These are phyloP conservation scores for Inga leiocalycina DNA, from an alignment of 306 rosid species.

Conservation along the genomic window DNA sequence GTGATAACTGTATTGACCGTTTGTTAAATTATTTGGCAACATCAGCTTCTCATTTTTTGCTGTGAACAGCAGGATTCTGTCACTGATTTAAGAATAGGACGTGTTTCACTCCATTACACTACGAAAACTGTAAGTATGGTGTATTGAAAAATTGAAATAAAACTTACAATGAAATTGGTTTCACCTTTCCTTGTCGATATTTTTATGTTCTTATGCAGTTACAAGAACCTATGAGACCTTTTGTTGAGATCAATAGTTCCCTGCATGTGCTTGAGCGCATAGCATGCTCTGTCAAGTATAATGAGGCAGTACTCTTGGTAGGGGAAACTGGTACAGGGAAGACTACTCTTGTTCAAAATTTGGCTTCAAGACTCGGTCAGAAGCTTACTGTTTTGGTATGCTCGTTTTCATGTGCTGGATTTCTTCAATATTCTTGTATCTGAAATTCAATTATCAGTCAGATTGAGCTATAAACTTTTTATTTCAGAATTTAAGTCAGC, in stretches of 20 bases:
- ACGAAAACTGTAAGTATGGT: slow-evolving; percentile 57
- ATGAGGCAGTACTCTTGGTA: slow-evolving; percentile 92
- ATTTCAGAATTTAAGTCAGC: slow-evolving; percentile 92
- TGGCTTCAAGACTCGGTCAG: slow-evolving; percentile 85
- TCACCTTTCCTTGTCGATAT: slow-evolving; percentile 26
- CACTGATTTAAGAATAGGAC: slow-evolving; percentile 66
- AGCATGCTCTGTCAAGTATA: slow-evolving; percentile 81
- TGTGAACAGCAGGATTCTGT: slow-evolving; percentile 62
- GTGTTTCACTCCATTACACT: slow-evolving; percentile 57
- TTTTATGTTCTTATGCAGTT: slow-evolving; percentile 54
- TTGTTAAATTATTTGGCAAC: slow-evolving; percentile 15
- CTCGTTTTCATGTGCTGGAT: slow-evolving; percentile 25
- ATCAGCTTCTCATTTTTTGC: slow-evolving; percentile 41
- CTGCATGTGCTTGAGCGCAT: slow-evolving; percentile 75
- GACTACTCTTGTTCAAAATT: slow-evolving; percentile 91
- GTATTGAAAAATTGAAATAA: slow-evolving; percentile 11
- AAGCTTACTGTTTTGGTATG: slow-evolving; percentile 89
- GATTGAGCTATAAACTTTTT: slow-evolving; percentile 17
- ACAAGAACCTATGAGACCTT: slow-evolving; percentile 43
- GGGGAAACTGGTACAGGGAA: slow-evolving; percentile 99
- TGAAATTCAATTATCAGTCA: slow-evolving; percentile 1
- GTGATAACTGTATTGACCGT: slow-evolving; percentile 1
- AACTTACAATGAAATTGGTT: not conserved
- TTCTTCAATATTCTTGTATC: not conserved
- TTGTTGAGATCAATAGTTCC: slow-evolving; percentile 81